Percentiles rank a stretch among this genome's conserved stretches.
Conservation (phyloP, 305 asterid species). For the Salvia sclarea region DNA sequence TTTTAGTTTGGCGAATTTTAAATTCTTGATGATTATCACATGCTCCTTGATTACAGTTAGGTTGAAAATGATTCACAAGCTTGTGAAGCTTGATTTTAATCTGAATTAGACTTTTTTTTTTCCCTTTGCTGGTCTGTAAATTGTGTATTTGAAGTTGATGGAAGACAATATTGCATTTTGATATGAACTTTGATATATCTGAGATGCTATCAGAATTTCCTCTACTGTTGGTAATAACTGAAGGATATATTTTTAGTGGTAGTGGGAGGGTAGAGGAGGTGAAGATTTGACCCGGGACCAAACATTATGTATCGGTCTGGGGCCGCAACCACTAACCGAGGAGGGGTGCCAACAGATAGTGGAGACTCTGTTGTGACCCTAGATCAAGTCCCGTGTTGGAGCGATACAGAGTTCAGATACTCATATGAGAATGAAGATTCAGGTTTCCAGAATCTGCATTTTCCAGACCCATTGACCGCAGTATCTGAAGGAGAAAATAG, state of each 20-base stretch:
- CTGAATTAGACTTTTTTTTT: conserved; percentile 1
- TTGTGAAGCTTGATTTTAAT: conserved; percentile 15
- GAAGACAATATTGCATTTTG: conserved; percentile 1
- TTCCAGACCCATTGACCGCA: conserved; percentile 74
- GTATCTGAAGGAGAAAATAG: conserved; percentile 62
- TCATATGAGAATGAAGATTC: conserved; percentile 71
- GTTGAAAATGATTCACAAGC: conserved; percentile 11
- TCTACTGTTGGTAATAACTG: conserved; percentile 29
- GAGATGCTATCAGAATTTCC: conserved; percentile 15
- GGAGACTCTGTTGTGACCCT: conserved; percentile 71
- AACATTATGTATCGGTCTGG: conserved; percentile 58
- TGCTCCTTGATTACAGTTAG: conserved; percentile 21
- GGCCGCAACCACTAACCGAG: conserved; percentile 59
- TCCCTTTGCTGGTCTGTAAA: conserved; percentile 15
- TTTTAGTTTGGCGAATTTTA: background rate
- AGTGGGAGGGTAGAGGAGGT: conserved; percentile 32
- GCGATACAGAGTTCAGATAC: conserved; percentile 66
- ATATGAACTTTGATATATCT: conserved; percentile 8
- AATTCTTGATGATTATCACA: background rate
- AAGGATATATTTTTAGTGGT: conserved; percentile 28
- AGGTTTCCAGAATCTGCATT: conserved; percentile 51
- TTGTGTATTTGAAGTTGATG: conserved; percentile 18
- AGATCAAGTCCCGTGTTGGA: conserved; percentile 85
- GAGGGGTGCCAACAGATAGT: conserved; percentile 69
- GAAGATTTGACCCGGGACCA: conserved; percentile 36